A percentile compares a stretch with the other conserved stretches of the same genome.
These are phyloP conservation scores for Leccinum pachyderme DNA, from an alignment of 1,284 basidiomycete genomes.

Conservation along the genomic window DNA sequence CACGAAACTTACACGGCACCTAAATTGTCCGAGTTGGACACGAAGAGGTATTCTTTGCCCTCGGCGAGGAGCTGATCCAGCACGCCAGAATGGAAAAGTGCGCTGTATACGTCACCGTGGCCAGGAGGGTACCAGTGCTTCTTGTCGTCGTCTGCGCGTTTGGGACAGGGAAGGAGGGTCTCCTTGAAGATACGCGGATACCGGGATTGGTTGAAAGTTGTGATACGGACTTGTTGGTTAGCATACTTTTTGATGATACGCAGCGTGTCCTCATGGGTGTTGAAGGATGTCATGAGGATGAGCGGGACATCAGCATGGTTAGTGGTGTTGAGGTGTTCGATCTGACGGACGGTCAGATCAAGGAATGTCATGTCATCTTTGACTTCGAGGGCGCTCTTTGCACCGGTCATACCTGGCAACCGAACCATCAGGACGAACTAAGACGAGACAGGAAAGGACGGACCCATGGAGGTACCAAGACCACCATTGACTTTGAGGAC, in stretches of 20 bases:
- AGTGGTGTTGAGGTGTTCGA: slow-evolving; percentile 84
- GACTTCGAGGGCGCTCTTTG: slow-evolving; percentile 90
- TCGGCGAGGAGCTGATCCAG: slow-evolving; percentile 93
- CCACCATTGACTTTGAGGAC: slow-evolving; percentile 99
- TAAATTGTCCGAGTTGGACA: slow-evolving; percentile 99
- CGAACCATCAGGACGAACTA: slow-evolving; percentile 12
- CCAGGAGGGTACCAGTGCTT: slow-evolving; percentile 98
- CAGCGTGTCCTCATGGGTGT: slow-evolving; percentile 96
- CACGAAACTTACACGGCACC: slow-evolving; percentile 85
- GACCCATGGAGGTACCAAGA: slow-evolving; percentile 96
- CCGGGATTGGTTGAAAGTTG: slow-evolving; percentile 97
- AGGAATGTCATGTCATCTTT: slow-evolving; percentile 99
- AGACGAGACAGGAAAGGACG: slow-evolving; percentile 20
- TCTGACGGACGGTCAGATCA: slow-evolving; percentile 95
- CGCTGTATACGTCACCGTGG: slow-evolving; percentile 97
- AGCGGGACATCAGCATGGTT: slow-evolving; percentile 86
- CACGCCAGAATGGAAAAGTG: slow-evolving; percentile 91
- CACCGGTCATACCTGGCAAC: slow-evolving; percentile 80
- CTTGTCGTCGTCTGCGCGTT: slow-evolving; percentile 88
- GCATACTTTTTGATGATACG: slow-evolving; percentile 99
- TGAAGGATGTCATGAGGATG: slow-evolving; percentile 99
- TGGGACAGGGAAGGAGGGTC: slow-evolving; percentile 87
- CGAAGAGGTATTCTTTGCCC: slow-evolving; percentile 99
- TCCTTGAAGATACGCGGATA: slow-evolving; percentile 98
- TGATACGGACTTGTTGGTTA: slow-evolving; percentile 95